phyloP scores from a whole-genome alignment of 2,329 filamentous ascomycete genomes.

The Akanthomyces muscarius region DNA sequence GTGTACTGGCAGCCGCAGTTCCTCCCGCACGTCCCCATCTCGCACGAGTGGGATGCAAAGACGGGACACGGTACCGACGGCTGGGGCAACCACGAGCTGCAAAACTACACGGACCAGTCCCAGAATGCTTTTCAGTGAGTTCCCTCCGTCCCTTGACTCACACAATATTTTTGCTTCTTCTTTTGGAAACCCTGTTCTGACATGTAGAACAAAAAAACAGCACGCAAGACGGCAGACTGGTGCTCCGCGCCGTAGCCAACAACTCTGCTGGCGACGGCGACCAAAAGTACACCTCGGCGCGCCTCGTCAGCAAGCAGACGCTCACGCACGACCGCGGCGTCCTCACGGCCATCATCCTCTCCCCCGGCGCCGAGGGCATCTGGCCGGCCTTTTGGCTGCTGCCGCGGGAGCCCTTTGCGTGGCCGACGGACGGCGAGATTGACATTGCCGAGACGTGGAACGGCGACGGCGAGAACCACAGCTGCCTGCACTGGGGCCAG shows the following conservation, averaged over 20 bases:
- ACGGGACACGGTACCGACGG: constrained; percentile 53
- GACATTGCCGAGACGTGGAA: constrained; percentile 62
- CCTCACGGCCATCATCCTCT: constrained; percentile 46
- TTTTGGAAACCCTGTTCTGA: background rate
- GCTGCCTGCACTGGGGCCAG: constrained; percentile 57
- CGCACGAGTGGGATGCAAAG: constrained; percentile 51
- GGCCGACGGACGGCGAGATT: constrained; percentile 57
- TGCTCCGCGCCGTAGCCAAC: constrained; percentile 48
- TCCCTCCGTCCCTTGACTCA: background rate
- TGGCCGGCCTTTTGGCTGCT: constrained; percentile 62
- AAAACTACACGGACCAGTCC: constrained; percentile 50
- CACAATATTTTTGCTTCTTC: background rate
- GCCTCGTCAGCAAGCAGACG: constrained; percentile 50
- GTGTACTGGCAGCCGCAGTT: constrained; percentile 53
- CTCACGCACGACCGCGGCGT: constrained; percentile 49
- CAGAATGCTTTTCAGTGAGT: constrained; percentile 50
- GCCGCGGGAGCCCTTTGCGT: constrained; percentile 53
- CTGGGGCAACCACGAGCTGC: constrained; percentile 59
- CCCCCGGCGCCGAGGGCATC: constrained; percentile 52
- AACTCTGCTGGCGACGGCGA: constrained; percentile 28
- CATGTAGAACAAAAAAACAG: constrained; percentile 19
- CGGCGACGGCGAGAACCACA: constrained; percentile 50
- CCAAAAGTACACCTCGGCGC: constrained; percentile 50
- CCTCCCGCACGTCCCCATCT: constrained; percentile 41
- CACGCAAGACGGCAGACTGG: constrained; percentile 46